phyloP scores from a whole-genome alignment of 2,329 filamentous ascomycete genomes.

The Colletotrichum eleusines region DNA sequence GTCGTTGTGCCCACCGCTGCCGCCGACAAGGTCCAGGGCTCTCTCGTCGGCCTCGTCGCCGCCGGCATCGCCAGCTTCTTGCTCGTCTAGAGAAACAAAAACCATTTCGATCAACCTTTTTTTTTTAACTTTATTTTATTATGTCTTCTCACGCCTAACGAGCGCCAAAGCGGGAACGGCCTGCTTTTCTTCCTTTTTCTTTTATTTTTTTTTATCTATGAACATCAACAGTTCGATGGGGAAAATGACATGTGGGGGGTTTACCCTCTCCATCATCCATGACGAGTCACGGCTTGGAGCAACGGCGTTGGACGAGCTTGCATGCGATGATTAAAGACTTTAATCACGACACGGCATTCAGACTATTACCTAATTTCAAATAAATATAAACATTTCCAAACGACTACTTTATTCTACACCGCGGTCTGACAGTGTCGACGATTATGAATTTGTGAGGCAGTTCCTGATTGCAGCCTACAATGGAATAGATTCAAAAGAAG shows the following conservation, averaged over 20 bases:
- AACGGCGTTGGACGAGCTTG: slow-evolving; percentile 24
- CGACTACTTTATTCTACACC: background rate
- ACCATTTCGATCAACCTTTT: background rate
- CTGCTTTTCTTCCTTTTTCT: background rate
- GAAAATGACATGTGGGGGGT: background rate
- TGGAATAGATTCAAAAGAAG: background rate
- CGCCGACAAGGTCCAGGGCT: slow-evolving; percentile 46
- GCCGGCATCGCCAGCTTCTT: slow-evolving; percentile 54
- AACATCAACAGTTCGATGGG: background rate
- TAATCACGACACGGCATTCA: slow-evolving; percentile 22
- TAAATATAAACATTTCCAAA: background rate
- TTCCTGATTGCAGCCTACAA: background rate
- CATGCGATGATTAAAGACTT: slow-evolving; percentile 24
- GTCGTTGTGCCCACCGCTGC: slow-evolving; percentile 50
- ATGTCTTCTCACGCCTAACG: background rate
- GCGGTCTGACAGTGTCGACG: background rate
- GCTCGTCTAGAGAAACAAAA: slow-evolving; percentile 46
- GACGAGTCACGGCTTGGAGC: slow-evolving; percentile 22
- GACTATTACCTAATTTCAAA: slow-evolving; percentile 25
- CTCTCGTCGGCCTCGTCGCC: slow-evolving; percentile 52
- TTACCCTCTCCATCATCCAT: background rate
- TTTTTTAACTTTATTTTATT: too few relatives aligned
- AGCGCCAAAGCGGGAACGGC: background rate
- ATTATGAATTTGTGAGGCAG: background rate
- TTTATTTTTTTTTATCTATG: too few relatives aligned